Evolutionary conservation across 441 rosid species (phyloP), one percentile per base, ranked within the genome.

Genomic region (Arabidopsis hybrid): DNA sequence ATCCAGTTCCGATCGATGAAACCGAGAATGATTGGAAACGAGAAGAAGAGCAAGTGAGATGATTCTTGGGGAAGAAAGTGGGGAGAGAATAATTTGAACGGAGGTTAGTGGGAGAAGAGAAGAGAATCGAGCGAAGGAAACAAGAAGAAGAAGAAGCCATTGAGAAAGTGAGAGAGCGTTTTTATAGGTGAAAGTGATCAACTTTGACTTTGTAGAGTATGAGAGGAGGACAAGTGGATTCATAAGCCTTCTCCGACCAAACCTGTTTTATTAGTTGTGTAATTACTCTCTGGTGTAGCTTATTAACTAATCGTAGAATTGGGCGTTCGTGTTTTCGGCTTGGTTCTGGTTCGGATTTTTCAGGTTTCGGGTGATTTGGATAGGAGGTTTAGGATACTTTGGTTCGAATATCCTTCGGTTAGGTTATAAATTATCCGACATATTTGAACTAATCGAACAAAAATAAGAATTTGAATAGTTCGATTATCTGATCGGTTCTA

Each of bases 141-240:
- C 58, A 78, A 60, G 73, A 66, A 59, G 77, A 67, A 59, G 77
- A 69, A 49, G 76, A 60, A 17, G 78, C 81, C 81, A 78, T 72
- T 14, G 14, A 4, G 12, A 47, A 34, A 13, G 0, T 9, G 9
- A 7, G 64, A 31, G 49, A 6, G 13, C 53, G 52, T 53, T 42
- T 76, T 76, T 76, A 64, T 69, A 76, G 14, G 39, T 2, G 12
- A 4, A 35, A 75, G 50, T 8, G 42, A 43, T 47, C 32, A 36
- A 53, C 74, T 69, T 75, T 76, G 79, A 69, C 75, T 76, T 75
- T 63, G 5, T 31, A 5, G 13, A 66, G 42, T 29, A 26, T 6
- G 6, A 12, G 3, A 0, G 8, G 17, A 35, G 56, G 70, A 57
- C 77, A 73, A 35, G 50, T 64, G 76, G 67, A 39, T 10, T 60